Conservation (phyloP, 2,329 filamentous ascomycete genomes). For the Hypocrella siamensis region DNA sequence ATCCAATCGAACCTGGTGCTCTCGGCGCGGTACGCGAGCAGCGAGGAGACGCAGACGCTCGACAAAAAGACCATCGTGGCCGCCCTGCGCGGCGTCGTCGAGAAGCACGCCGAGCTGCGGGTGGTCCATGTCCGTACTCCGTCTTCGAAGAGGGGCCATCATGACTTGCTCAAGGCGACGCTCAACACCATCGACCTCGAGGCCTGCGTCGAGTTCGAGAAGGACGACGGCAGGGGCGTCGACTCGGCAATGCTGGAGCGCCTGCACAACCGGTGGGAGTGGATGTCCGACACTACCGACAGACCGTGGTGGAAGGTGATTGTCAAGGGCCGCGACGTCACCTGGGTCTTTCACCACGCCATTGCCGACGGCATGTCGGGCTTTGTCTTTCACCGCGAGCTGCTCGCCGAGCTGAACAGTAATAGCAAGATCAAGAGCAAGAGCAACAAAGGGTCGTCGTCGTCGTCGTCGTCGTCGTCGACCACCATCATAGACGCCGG, state of each 20-base stretch:
- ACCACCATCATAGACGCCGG: background rate
- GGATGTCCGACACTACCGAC: background rate
- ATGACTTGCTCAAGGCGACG: background rate
- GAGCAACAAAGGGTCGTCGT: background rate
- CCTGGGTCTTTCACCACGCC: background rate
- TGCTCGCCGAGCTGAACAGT: background rate
- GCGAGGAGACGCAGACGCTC: background rate
- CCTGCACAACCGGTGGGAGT: background rate
- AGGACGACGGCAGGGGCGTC: background rate
- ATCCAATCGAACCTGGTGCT: background rate
- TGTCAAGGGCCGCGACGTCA: background rate
- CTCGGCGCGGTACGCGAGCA: background rate
- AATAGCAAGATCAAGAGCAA: background rate
- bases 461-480: background rate
- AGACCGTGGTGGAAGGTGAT: background rate
- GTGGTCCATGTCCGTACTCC: background rate
- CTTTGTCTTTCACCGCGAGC: background rate
- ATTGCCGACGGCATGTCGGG: background rate
- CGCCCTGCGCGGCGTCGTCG: background rate
- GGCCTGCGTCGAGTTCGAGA: background rate
- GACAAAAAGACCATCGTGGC: background rate
- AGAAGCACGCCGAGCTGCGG: background rate
- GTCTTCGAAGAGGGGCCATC: background rate
- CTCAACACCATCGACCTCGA: background rate
- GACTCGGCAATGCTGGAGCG: background rate